Percentiles rank a stretch among this genome's conserved stretches.
Evolutionary conservation across 31 red algal species (phyloP).

Genomic region (Porphyra umbilicalis): DNA sequence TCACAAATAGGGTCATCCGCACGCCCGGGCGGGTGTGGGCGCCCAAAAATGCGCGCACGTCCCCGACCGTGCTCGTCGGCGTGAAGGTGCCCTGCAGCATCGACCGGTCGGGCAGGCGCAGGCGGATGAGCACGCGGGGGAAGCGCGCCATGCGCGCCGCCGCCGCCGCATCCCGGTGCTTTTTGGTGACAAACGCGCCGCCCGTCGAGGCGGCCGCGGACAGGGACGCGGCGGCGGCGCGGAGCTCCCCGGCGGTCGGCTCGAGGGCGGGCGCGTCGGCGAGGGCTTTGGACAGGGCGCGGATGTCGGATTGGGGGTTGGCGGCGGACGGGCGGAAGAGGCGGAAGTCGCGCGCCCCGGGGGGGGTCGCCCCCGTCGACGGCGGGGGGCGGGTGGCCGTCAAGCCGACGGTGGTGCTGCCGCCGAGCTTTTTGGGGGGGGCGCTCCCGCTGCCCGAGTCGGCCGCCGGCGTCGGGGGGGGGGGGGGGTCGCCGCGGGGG

Average conservation of each 20-base stretch:
- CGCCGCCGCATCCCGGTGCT: constrained; percentile 44
- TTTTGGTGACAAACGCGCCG: constrained; percentile 31
- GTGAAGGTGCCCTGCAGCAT: constrained; percentile 51
- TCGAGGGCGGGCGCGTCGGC: neutral
- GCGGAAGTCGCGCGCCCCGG: neutral
- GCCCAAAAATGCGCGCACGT: constrained; percentile 6
- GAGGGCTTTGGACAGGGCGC: neutral
- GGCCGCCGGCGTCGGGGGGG: neutral
- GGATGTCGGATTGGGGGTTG: neutral
- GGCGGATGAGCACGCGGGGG: constrained; percentile 40
- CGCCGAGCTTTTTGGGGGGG: neutral
- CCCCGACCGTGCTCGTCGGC: constrained; percentile 37
- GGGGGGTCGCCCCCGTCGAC: neutral
- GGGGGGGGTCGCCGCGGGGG: neutral
- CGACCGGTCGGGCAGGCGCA: constrained; percentile 57
- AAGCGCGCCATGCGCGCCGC: constrained; percentile 45
- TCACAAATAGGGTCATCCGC: constrained; percentile 55
- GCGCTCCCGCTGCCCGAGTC: neutral
- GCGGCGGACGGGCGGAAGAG: neutral
- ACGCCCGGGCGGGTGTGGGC: neutral
- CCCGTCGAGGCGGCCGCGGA: neutral
- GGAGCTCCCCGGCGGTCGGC: neutral
- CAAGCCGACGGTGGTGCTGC: neutral
- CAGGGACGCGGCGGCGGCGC: neutral
- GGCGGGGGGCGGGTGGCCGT: neutral